Conservation (phyloP, 768 basidiomycete species). For the Termitomyces sp. region DNA sequence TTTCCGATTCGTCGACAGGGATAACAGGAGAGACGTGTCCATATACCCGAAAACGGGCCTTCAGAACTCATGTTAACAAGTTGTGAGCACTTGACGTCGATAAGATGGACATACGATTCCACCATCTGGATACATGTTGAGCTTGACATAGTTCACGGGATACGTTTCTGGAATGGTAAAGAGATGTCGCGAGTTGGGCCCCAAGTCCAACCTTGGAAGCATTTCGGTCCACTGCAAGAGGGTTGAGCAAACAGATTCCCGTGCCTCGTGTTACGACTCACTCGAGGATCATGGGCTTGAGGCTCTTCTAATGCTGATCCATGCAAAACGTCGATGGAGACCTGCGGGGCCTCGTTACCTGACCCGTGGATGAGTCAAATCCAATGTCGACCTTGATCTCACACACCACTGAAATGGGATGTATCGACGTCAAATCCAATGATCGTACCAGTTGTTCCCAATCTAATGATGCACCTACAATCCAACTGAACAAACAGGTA, state of each 20-base stretch:
- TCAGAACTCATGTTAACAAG: slow-evolving; percentile 4
- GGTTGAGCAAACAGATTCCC: slow-evolving; percentile 8
- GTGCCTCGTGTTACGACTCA: slow-evolving; percentile 26
- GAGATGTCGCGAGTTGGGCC: slow-evolving; percentile 85
- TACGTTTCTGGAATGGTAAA: slow-evolving; percentile 64
- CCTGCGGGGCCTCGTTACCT: slow-evolving; percentile 88
- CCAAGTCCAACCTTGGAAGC: slow-evolving; percentile 70
- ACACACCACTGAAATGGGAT: slow-evolving; percentile 82
- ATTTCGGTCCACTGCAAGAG: slow-evolving; percentile 73
- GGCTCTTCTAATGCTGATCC: slow-evolving; percentile 41
- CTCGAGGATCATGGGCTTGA: slow-evolving; percentile 45
- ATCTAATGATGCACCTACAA: slow-evolving; percentile 81
- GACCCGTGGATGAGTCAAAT: not conserved
- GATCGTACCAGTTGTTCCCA: slow-evolving; percentile 74
- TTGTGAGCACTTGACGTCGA: slow-evolving; percentile 4
- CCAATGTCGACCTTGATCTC: not conserved
- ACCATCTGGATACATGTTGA: slow-evolving; percentile 96
- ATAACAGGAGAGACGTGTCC: slow-evolving; percentile 70
- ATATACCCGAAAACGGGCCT: slow-evolving; percentile 94
- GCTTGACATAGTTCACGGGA: slow-evolving; percentile 75
- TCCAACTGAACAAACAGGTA: not conserved
- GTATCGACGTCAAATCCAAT: slow-evolving; percentile 93
- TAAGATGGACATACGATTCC: slow-evolving; percentile 71
- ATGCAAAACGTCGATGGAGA: slow-evolving; percentile 65
- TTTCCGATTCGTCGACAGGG: slow-evolving; percentile 40